phyloP scores from a whole-genome alignment of 2,329 filamentous ascomycete genomes.

The Beauveria sp. region DNA sequence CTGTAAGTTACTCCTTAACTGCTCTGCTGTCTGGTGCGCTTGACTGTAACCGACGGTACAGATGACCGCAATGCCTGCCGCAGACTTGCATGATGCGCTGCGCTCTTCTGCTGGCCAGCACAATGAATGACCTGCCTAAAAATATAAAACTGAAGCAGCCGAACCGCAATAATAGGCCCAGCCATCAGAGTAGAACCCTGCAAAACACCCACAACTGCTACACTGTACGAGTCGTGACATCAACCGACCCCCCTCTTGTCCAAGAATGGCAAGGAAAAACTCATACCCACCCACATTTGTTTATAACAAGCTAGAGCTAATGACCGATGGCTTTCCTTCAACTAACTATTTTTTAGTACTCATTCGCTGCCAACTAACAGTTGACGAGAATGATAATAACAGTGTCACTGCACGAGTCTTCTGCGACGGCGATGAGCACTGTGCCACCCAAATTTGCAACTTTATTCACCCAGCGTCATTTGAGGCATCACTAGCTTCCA shows the following conservation, averaged over 20 bases:
- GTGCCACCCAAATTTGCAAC: background rate
- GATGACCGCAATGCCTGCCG: background rate
- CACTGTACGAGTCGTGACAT: conserved; percentile 9
- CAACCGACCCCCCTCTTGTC: background rate
- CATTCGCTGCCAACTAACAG: too few species aligned
- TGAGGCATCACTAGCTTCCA: background rate
- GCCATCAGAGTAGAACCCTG: background rate
- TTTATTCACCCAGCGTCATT: background rate
- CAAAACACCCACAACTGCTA: background rate
- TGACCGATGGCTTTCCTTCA: background rate
- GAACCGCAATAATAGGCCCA: background rate
- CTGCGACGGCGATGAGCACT: background rate
- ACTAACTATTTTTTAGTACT: too few species aligned
- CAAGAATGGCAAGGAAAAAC: conserved; percentile 5
- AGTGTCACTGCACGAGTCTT: background rate
- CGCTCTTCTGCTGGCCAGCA: background rate
- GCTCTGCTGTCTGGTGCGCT: background rate
- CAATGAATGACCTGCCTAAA: background rate
- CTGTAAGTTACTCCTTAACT: too few species aligned
- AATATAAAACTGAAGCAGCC: background rate
- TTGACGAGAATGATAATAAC: background rate
- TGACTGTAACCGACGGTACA: background rate
- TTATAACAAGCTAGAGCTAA: background rate
- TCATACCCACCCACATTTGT: conserved; percentile 1
- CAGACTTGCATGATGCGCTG: background rate